Conservation (phyloP, 495 filamentous ascomycete species). For the Talaromyces stipitatus region DNA sequence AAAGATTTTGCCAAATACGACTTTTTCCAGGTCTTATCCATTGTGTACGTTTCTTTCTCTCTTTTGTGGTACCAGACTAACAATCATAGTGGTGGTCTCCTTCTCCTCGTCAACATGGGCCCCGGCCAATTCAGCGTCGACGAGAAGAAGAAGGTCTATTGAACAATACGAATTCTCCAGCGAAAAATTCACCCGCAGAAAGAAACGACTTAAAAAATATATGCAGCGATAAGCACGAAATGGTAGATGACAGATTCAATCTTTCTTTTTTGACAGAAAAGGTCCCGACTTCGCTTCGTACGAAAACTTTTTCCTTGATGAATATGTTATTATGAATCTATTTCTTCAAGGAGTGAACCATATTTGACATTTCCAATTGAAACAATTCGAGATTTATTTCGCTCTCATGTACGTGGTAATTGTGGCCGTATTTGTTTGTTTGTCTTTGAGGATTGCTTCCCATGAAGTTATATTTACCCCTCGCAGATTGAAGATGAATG, state of each 20-base stretch:
- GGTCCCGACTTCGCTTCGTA: not conserved
- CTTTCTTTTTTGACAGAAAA: not conserved
- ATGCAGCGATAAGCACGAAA: conserved; percentile 1
- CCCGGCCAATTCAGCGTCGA: conserved; percentile 96
- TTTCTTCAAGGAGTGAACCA: not conserved
- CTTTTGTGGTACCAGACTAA: conserved; percentile 11
- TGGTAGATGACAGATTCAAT: not conserved
- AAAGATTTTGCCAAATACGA: conserved; percentile 99
- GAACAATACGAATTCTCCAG: conserved; percentile 15
- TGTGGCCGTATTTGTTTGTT: not conserved
- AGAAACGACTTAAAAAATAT: not conserved
- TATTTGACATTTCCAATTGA: not conserved
- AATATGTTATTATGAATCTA: not conserved
- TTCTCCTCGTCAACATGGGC: conserved; percentile 96
- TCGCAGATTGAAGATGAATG: conserved; percentile 24
- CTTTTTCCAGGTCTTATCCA: conserved; percentile 99
- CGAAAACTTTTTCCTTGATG: not conserved
- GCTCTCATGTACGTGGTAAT: not conserved
- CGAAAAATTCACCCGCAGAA: not conserved
- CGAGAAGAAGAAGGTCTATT: conserved; percentile 99
- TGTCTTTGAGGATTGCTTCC: conserved; percentile 7
- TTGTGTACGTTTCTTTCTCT: conserved; percentile 60
- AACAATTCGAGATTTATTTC: no score
- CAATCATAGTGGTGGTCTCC: conserved; percentile 65
- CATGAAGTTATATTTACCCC: conserved; percentile 26